A percentile compares a stretch with the other conserved stretches of the same genome.
phyloP scores from a whole-genome alignment of 305 asterid genomes.

The Nicotiana rustica region DNA sequence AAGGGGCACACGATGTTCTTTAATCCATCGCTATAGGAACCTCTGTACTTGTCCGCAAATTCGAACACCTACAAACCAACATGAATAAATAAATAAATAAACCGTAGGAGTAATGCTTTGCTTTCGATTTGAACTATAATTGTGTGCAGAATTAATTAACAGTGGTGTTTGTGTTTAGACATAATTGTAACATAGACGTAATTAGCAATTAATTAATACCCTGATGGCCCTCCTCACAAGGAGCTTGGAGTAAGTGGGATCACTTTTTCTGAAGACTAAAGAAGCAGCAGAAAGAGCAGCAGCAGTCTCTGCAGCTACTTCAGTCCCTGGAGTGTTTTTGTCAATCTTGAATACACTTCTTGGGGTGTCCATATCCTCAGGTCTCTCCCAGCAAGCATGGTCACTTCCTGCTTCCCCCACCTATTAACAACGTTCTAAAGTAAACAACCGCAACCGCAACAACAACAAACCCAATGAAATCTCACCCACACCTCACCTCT shows the following conservation, averaged over 20 bases:
- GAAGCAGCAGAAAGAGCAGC: conserved; percentile 91
- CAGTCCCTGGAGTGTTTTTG: conserved; percentile 78
- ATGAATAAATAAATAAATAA: background rate
- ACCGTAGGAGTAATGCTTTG: background rate
- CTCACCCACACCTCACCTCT: too few relatives aligned
- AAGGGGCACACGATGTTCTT: conserved; percentile 75
- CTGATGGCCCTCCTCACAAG: conserved; percentile 77
- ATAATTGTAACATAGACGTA: conserved; percentile 51
- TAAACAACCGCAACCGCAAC: background rate
- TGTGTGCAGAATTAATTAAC: background rate
- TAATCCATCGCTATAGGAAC: conserved; percentile 81
- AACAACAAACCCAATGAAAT: background rate
- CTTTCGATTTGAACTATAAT: background rate
- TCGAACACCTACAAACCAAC: conserved; percentile 62
- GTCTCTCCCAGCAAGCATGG: conserved; percentile 87
- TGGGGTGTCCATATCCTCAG: conserved; percentile 88
- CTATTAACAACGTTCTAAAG: conserved; percentile 39
- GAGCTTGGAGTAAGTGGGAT: conserved; percentile 70
- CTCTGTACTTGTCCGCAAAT: conserved; percentile 74
- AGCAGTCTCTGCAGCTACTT: conserved; percentile 89
- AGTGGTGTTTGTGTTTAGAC: background rate
- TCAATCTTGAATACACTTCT: conserved; percentile 73
- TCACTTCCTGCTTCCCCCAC: conserved; percentile 81
- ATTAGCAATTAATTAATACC: conserved; percentile 42
- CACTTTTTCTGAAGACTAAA: conserved; percentile 69